Evolutionary conservation across 768 basidiomycete species (phyloP).

Genomic region (Agrocybe pediades): DNA sequence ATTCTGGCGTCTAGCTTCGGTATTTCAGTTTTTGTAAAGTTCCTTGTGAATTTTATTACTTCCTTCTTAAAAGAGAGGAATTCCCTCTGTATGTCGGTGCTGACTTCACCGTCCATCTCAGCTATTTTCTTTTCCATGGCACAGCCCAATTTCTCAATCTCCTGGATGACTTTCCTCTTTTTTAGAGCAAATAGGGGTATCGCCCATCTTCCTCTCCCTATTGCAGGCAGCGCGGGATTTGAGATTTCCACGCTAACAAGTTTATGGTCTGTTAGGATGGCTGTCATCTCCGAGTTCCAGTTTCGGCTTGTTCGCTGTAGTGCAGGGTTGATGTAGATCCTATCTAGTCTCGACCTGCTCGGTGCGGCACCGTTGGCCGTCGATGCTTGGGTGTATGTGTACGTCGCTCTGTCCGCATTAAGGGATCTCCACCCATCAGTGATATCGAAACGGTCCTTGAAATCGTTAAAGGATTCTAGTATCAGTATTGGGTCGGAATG

Average conservation of each 20-base stretch:
- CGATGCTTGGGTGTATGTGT: constrained; percentile 27
- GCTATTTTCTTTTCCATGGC: neutral
- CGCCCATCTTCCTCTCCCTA: constrained; percentile 33
- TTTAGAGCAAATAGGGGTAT: constrained; percentile 14
- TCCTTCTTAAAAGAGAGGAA: neutral
- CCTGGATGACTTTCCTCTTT: constrained; percentile 19
- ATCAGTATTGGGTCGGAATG: constrained; percentile 13
- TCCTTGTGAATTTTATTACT: neutral
- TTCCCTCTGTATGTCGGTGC: neutral
- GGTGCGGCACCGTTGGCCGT: no score
- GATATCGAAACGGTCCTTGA: constrained; percentile 20
- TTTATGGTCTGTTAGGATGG: constrained; percentile 31
- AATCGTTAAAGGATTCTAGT: constrained; percentile 14
- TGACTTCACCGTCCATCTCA: neutral
- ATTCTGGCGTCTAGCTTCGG: constrained; percentile 1
- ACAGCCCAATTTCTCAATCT: neutral
- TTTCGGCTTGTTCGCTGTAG: constrained; percentile 13
- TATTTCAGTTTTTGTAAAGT: neutral
- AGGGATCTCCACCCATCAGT: constrained; percentile 34
- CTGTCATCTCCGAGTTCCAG: constrained; percentile 24
- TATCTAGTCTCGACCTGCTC: constrained; percentile 32
- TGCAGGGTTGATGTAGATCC: constrained; percentile 29
- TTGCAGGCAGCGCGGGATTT: constrained; percentile 19
- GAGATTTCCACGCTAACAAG: constrained; percentile 25
- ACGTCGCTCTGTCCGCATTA: constrained; percentile 20